Evolutionary conservation across 257 asterid genomes (phyloP).

Genomic region (Solanum sitiens): DNA sequence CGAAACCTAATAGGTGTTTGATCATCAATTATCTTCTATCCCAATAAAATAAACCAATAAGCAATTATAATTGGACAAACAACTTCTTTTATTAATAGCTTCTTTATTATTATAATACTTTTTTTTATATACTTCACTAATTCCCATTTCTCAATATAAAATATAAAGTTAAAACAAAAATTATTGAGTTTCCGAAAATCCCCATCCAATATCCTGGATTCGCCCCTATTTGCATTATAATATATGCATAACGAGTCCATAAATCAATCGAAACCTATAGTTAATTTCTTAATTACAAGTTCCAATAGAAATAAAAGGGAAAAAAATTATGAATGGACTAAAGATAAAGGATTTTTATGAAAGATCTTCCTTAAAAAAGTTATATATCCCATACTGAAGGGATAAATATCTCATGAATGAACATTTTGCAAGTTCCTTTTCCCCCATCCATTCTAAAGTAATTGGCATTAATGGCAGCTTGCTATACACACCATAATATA

Average conservation of each 20-base stretch:
- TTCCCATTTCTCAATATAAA: not conserved
- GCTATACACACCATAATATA: not conserved
- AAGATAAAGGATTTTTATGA: not conserved
- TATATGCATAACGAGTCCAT: not conserved
- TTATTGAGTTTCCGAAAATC: fast-evolving
- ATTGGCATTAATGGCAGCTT: not conserved
- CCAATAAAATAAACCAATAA: not conserved
- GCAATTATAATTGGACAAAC: not conserved
- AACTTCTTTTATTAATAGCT: not conserved
- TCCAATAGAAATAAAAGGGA: not conserved
- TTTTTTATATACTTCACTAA: not conserved
- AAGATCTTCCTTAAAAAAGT: not conserved
- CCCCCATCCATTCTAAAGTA: not conserved
- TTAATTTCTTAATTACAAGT: not conserved
- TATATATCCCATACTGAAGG: not conserved
- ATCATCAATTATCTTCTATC: not conserved
- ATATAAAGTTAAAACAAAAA: not conserved
- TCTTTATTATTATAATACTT: too few species aligned
- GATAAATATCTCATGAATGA: not conserved
- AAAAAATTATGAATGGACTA: not conserved
- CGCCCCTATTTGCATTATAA: not conserved
- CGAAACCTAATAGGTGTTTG: not conserved
- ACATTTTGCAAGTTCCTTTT: not conserved
- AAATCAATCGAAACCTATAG: not conserved
- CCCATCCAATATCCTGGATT: not conserved